These are phyloP conservation scores for Ophiostoma novo-ulmi DNA, from an alignment of 2,329 filamentous ascomycete species.

Conservation along the genomic window DNA sequence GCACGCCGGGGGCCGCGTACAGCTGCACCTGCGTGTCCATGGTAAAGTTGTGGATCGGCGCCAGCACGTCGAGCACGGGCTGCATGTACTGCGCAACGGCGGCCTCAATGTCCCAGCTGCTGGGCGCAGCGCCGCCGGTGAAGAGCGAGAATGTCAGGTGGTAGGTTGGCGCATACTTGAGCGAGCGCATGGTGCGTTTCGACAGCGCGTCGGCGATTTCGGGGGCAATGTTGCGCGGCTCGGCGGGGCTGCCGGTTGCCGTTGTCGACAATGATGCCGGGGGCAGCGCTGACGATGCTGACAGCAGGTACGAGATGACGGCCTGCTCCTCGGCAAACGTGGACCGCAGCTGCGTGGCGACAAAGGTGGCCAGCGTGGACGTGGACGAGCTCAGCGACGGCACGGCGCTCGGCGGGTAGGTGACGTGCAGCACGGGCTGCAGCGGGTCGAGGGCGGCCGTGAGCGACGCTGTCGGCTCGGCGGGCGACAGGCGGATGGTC, in stretches of 20 bases:
- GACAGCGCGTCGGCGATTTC: slow-evolving; percentile 52
- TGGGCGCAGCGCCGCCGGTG: slow-evolving; percentile 70
- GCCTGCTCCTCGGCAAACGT: slow-evolving; percentile 86
- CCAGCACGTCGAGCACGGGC: slow-evolving; percentile 73
- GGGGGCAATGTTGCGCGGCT: slow-evolving; percentile 44
- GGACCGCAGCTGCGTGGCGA: slow-evolving; percentile 70
- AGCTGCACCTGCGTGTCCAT: slow-evolving; percentile 95
- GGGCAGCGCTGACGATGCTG: slow-evolving; percentile 50
- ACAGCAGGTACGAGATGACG: slow-evolving; percentile 71
- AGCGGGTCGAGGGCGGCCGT: slow-evolving; percentile 61
- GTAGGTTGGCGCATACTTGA: slow-evolving; percentile 90
- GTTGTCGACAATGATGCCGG: not conserved
- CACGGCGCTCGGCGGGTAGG: slow-evolving; percentile 65
- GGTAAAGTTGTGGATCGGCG: slow-evolving; percentile 87
- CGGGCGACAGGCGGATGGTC: slow-evolving; percentile 64
- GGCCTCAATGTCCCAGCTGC: slow-evolving; percentile 83
- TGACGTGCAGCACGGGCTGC: slow-evolving; percentile 67
- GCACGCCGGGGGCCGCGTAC: slow-evolving; percentile 68
- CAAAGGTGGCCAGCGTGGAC: slow-evolving; percentile 68
- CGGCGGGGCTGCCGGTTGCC: not conserved
- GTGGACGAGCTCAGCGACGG: slow-evolving; percentile 63
- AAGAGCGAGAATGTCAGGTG: slow-evolving; percentile 96
- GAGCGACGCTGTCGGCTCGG: slow-evolving; percentile 52
- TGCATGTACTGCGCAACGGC: slow-evolving; percentile 76
- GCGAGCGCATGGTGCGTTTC: slow-evolving; percentile 72